Evolutionary conservation across 2,329 filamentous ascomycete species (phyloP), one percentile per base, ranked within the genome.

Genomic region (Leptographium galeiforme): DNA sequence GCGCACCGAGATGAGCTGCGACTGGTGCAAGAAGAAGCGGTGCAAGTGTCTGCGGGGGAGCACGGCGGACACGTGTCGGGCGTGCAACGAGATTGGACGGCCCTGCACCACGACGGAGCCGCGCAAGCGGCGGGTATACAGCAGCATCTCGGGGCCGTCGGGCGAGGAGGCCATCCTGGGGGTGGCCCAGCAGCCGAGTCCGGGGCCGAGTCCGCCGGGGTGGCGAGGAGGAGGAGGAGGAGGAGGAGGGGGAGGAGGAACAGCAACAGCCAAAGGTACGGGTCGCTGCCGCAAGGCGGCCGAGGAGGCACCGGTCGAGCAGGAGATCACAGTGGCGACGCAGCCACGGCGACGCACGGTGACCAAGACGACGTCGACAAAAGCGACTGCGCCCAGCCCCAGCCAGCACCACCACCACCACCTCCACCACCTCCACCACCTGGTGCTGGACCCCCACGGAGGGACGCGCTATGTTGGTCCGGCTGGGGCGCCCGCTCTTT

Each of bases 11-110:
- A 59, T 59, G 58, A 60, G 58, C 53, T 59, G 58, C 41, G 58
- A 59, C 57, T 58, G 57, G 54, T 60, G 58, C 56, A 60, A 57
- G 52, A 57, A 58, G 46, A 60, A 59, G 49, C 56, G 58, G 10
- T 59, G 58, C 55, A 59, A 59, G 52, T 59, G 58, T 38, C 51
- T 57, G 39, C 57, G 58, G n/a, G 52, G 53, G 32, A 58, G 51
- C 49, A 53, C 52, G 30, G 19, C 50, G 38, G 58, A 59, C 48
- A 53, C 56, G 18, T 59, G 57, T 53, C 57, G 57, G 2, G 58
- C 58, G 16, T 59, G 58, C 52, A 55, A 51, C 44, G 55, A 58
- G 48, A 46, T 53, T 30, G 57, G 58, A 18, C 56, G 56, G 25
- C 48, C 55, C 8, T 60, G 58, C 52, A 56, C 52, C 2, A 57